Evolutionary conservation across 768 basidiomycete species (phyloP).

Genomic region (Suillus placidus): DNA sequence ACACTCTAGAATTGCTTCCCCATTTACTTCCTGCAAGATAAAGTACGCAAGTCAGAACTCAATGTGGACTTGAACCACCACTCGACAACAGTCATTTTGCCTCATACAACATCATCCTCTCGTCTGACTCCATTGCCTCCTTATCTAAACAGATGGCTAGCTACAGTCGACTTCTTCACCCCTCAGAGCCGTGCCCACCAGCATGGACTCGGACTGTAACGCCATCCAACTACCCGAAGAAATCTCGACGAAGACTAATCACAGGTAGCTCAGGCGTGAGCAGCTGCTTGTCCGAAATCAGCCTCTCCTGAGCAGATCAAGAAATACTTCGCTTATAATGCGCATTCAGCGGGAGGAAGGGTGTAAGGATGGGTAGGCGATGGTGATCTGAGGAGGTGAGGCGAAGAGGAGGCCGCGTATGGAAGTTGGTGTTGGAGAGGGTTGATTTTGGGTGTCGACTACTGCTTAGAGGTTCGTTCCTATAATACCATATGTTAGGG

Average conservation of each 20-base stretch:
- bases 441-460: conserved; percentile 81
- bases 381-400: not conserved
- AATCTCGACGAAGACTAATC: not conserved
- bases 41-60: not conserved
- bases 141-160: not conserved
- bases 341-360: not conserved
- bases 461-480: conserved; percentile 96
- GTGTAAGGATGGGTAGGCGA: not conserved
- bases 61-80: not conserved
- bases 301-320: not conserved
- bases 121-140: not conserved
- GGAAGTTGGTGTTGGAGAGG: conserved; percentile 79
- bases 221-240: not conserved
- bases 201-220: not conserved
- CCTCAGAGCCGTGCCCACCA: not conserved
- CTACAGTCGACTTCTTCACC: not conserved
- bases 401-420: not conserved
- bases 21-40: not conserved
- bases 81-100: not conserved
- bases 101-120: not conserved
- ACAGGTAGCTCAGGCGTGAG: too few species aligned
- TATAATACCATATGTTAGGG: conserved; percentile 33
- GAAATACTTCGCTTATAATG: too few species aligned
- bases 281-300: not conserved
- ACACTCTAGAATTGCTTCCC: not conserved